These are phyloP conservation scores for Eucalyptus tenuipes DNA, from an alignment of 345 rosid genomes.

Conservation along the genomic window DNA sequence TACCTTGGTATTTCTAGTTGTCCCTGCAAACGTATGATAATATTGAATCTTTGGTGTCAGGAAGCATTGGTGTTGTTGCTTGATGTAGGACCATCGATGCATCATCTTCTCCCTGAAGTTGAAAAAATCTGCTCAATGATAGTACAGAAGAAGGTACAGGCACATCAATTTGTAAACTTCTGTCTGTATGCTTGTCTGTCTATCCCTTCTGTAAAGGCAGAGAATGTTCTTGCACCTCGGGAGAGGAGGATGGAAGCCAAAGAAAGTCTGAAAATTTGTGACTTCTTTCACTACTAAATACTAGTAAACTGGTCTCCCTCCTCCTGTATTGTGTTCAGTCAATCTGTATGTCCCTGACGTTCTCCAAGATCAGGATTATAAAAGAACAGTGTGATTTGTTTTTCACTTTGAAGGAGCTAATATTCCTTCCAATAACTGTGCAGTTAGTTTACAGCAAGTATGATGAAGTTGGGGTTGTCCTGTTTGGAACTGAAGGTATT, in stretches of 20 bases:
- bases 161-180: neutral
- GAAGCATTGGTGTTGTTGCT: slow-evolving; percentile 64
- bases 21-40: neutral
- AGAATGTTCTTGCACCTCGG: neutral
- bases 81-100: slow-evolving; percentile 88
- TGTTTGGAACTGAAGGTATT: slow-evolving; percentile 80
- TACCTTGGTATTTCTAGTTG: neutral
- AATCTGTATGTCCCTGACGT: neutral
- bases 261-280: neutral
- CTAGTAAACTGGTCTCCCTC: neutral
- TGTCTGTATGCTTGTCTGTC: neutral
- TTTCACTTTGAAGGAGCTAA: neutral
- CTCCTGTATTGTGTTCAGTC: neutral
- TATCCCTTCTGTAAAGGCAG: neutral
- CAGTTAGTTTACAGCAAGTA: slow-evolving; percentile 66
- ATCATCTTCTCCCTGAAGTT: slow-evolving; percentile 44
- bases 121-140: slow-evolving; percentile 61
- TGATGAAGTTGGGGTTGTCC: slow-evolving; percentile 79
- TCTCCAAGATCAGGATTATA: neutral
- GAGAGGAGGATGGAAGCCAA: neutral
- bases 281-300: neutral
- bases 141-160: slow-evolving; percentile 60
- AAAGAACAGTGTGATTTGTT: neutral
- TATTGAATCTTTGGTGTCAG: slow-evolving; percentile 18
- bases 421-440: slow-evolving; percentile 1